Evolutionary conservation across 2,329 filamentous ascomycete species (phyloP).

Genomic region (Fusarium sp.): DNA sequence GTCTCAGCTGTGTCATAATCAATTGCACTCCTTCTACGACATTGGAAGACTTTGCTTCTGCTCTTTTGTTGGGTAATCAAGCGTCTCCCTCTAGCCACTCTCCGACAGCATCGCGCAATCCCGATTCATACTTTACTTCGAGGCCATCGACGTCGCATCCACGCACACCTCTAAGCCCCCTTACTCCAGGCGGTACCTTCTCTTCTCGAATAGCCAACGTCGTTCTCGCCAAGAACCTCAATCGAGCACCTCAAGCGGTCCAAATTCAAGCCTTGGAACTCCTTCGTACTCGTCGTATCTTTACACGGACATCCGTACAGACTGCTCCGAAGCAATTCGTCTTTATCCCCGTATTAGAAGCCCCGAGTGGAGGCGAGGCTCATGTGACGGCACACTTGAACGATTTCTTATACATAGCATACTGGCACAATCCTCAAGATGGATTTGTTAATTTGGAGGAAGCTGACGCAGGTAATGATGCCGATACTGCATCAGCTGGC

Average conservation of each 20-base stretch:
- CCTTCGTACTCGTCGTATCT: conserved; percentile 81
- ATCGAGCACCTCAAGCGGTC: conserved; percentile 77
- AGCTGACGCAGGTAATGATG: conserved; percentile 50
- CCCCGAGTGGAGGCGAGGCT: conserved; percentile 59
- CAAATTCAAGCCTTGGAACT: conserved; percentile 87
- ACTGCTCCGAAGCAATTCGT: conserved; percentile 82
- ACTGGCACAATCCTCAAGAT: conserved; percentile 80
- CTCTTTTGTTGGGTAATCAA: conserved; percentile 67
- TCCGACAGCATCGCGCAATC: conserved; percentile 45
- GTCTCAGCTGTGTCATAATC: conserved; percentile 76
- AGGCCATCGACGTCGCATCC: conserved; percentile 41
- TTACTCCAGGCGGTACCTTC: conserved; percentile 45
- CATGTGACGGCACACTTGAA: conserved; percentile 73
- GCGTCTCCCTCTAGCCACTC: conserved; percentile 44
- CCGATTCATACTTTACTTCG: conserved; percentile 51
- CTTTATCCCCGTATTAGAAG: conserved; percentile 78
- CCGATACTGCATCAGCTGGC: conserved; percentile 54
- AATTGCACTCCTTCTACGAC: conserved; percentile 80
- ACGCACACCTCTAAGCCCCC: conserved; percentile 48
- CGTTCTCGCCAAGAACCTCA: conserved; percentile 83
- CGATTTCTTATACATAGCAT: conserved; percentile 88
- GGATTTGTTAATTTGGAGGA: conserved; percentile 83
- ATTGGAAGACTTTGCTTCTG: conserved; percentile 82
- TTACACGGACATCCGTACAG: conserved; percentile 80
- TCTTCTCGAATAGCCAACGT: conserved; percentile 77